Conservation (phyloP, 2,329 filamentous ascomycete species). For the Thermoascus crustaceus region DNA sequence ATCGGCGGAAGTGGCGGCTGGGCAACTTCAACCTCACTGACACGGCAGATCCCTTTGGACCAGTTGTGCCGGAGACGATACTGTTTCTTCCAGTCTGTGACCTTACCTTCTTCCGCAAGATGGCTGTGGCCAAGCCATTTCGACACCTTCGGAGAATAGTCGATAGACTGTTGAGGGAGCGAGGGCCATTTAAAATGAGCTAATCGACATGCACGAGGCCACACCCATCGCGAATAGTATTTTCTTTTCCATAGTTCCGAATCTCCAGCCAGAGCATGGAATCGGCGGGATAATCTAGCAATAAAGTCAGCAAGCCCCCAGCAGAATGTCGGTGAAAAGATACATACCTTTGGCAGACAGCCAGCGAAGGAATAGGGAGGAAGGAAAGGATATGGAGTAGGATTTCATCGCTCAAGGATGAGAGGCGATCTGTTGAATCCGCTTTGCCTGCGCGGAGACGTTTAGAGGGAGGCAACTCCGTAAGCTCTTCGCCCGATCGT, state of each 20-base stretch:
- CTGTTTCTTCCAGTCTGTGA: slow-evolving; percentile 75
- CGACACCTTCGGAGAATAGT: slow-evolving; percentile 49
- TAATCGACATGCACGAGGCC: slow-evolving; percentile 68
- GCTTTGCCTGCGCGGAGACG: slow-evolving; percentile 26
- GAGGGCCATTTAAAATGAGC: slow-evolving; percentile 52
- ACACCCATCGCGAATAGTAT: slow-evolving; percentile 81
- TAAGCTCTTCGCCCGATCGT: slow-evolving; percentile 15
- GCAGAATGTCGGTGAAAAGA: background rate
- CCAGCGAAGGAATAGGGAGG: slow-evolving; percentile 61
- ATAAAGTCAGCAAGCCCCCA: slow-evolving; percentile 3
- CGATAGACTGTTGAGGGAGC: slow-evolving; percentile 29
- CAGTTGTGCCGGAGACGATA: slow-evolving; percentile 89
- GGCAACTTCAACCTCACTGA: slow-evolving; percentile 65
- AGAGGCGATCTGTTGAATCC: slow-evolving; percentile 51
- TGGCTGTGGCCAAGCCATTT: slow-evolving; percentile 56
- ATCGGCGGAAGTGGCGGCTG: slow-evolving; percentile 50
- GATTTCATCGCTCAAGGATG: slow-evolving; percentile 75
- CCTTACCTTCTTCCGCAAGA: slow-evolving; percentile 42
- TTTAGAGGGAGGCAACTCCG: slow-evolving; percentile 33
- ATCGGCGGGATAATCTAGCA: slow-evolving; percentile 54
- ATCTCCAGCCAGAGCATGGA: slow-evolving; percentile 65
- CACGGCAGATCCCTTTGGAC: slow-evolving; percentile 70
- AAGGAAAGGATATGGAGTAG: slow-evolving; percentile 74
- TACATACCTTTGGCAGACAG: slow-evolving; percentile 53
- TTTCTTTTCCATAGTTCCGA: slow-evolving; percentile 84